A percentile compares a stretch with the other conserved stretches of the same genome.
These are phyloP conservation scores for Diaporthe sp. DNA, from an alignment of 2,329 filamentous ascomycete species.

Conservation along the genomic window DNA sequence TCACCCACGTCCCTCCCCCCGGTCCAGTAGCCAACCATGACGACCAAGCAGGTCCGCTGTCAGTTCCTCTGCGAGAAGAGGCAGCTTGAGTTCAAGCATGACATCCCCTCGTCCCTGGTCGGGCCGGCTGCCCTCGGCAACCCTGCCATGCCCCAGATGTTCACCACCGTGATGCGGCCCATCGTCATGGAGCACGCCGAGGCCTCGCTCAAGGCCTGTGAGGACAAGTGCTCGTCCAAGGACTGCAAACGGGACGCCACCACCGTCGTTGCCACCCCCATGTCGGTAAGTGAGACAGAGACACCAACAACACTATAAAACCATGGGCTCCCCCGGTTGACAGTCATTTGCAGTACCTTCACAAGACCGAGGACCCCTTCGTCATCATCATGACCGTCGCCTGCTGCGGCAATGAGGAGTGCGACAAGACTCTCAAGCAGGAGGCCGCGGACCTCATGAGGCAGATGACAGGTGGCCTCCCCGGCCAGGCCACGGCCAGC, in stretches of 20 bases:
- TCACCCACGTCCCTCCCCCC: no score
- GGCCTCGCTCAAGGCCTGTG: slow-evolving; percentile 37
- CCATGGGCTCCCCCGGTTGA: not conserved
- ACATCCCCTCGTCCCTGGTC: slow-evolving; percentile 36
- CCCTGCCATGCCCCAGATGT: slow-evolving; percentile 39
- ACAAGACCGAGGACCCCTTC: slow-evolving; percentile 38
- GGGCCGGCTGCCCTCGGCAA: slow-evolving; percentile 37
- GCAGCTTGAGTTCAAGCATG: slow-evolving; percentile 39
- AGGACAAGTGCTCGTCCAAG: slow-evolving; percentile 38
- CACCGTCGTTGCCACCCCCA: slow-evolving; percentile 39
- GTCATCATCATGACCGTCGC: slow-evolving; percentile 41
- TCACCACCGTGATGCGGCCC: slow-evolving; percentile 34
- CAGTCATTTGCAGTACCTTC: slow-evolving; percentile 31
- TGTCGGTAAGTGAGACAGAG: slow-evolving; percentile 36
- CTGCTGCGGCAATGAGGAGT: slow-evolving; percentile 27
- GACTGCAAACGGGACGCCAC: slow-evolving; percentile 23
- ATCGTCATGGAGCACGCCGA: slow-evolving; percentile 38
- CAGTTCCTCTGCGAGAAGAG: slow-evolving; percentile 40
- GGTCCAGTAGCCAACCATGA: slow-evolving; percentile 5
- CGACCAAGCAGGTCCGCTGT: slow-evolving; percentile 37
- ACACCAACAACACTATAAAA: no score
- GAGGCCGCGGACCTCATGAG: slow-evolving; percentile 37
- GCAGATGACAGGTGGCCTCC: slow-evolving; percentile 37
- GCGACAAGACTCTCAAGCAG: slow-evolving; percentile 36
- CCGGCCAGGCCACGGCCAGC: slow-evolving; percentile 36